phyloP scores from a whole-genome alignment of 2,329 filamentous ascomycete genomes.

The Phialophora tarda region DNA sequence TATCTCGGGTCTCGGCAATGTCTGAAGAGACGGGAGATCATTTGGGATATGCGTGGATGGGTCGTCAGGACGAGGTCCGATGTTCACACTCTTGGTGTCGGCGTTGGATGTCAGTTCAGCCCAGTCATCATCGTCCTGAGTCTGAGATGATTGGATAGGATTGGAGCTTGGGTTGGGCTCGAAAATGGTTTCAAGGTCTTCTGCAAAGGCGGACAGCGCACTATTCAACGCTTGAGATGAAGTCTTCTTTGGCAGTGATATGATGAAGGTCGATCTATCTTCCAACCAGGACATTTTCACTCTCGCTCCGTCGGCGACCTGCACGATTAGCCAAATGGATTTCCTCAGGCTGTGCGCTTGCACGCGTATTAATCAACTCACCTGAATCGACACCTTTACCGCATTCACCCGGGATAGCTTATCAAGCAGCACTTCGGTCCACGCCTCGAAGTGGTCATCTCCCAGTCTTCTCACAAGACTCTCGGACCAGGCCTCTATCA shows the following conservation, averaged over 20 bases:
- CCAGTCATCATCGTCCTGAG: constrained; percentile 19
- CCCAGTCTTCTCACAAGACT: constrained; percentile 13
- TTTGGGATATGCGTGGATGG: background rate
- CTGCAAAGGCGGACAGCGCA: constrained; percentile 2
- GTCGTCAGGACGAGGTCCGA: background rate
- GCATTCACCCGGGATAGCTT: constrained; percentile 3
- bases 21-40: constrained; percentile 16
- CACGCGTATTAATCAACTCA: background rate
- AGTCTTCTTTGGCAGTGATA: constrained; percentile 8
- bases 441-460: constrained; percentile 14
- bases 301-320: constrained; percentile 11
- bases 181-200: constrained; percentile 21
- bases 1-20: constrained; percentile 20
- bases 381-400: constrained; percentile 18
- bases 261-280: constrained; percentile 8
- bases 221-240: background rate
- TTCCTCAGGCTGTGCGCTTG: background rate
- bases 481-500: constrained; percentile 18
- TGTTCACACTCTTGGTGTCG: constrained; percentile 7
- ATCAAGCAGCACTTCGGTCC: constrained; percentile 21
- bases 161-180: background rate
- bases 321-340: background rate
- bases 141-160: background rate
- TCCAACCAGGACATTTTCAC: constrained; percentile 11
- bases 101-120: constrained; percentile 12